Evolutionary conservation across 1,139 yeast genomes (phyloP), one percentile per base, ranked within the genome.

Genomic region (Suhomyces wounanorum): DNA sequence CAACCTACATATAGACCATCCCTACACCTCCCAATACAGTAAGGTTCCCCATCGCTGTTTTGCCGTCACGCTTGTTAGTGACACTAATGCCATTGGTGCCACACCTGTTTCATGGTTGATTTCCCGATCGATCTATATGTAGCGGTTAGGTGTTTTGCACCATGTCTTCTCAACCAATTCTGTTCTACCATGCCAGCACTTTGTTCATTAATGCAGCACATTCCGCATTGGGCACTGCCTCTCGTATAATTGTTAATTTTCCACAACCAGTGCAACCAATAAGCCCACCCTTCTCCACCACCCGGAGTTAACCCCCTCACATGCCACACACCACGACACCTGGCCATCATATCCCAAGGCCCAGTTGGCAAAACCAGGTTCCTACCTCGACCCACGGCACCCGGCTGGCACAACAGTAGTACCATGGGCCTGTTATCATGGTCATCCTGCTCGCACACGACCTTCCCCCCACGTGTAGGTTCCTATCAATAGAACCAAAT

Each of bases 381-480:
- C 23, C 6, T 3, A 21, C 23, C 3, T 21, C 23, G 6, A 21
- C 9, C 31, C 9, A 28, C 31, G 9, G 31, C 9, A 30, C 33
- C 33, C 33, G 33, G 14, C 33, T 10, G 33, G 33, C 14, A 5
- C 14, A 11, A 11, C 14, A 2, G 14, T 5, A 9, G 8, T n/a
- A n/a, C n/a, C n/a, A n/a, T 6, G 7, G 8, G 2, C 3, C 37
- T 33, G 37, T 33, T 33, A 33, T 33, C 37, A 16, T 10, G 11
- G 18, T 33, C 37, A 33, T 33, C 37, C 37, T 11, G 38, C 35
- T 16, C 38, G n/a, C 40, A 26, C 47, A 44, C 47, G 42, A 28
- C 42, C 33, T 14, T 4, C 48, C 35, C 31, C 44, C 44, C 44
- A 42, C 44, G 44, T 42, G 44, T 42, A 23, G 44, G 21, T 21